Percentiles rank a stretch among this genome's conserved stretches.
phyloP scores from a whole-genome alignment of 148 eudicot species.

The Vaccinium corymbosum region DNA sequence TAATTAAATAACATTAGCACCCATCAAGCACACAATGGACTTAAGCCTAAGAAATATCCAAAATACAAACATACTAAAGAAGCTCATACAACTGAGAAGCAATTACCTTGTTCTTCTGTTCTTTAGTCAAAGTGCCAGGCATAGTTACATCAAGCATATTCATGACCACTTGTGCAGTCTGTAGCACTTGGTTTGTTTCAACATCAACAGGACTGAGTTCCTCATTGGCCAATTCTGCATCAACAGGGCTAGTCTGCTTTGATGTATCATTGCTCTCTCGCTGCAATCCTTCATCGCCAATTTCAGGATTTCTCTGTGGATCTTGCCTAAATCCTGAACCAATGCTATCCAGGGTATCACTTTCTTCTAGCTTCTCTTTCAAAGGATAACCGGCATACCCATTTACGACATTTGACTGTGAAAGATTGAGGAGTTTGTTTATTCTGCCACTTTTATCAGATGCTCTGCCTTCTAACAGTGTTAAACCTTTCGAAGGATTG shows the following conservation, averaged over 20 bases:
- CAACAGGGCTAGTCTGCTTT: constrained; percentile 25
- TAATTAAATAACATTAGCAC: background rate
- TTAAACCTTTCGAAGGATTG: constrained; percentile 65
- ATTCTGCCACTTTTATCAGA: constrained; percentile 30
- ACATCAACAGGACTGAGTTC: constrained; percentile 31
- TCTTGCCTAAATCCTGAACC: constrained; percentile 25
- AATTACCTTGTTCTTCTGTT: constrained; percentile 73
- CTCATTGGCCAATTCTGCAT: constrained; percentile 28
- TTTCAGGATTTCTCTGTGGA: constrained; percentile 19
- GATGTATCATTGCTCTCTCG: constrained; percentile 22
- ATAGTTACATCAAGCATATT: constrained; percentile 90
- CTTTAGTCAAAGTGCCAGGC: constrained; percentile 79
- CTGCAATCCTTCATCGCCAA: constrained; percentile 25
- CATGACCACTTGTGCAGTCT: constrained; percentile 73
- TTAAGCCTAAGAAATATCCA: background rate
- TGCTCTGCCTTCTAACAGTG: constrained; percentile 39
- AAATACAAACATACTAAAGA: background rate
- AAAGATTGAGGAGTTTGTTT: constrained; percentile 28
- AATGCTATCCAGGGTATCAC: constrained; percentile 22
- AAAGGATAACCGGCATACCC: constrained; percentile 27
- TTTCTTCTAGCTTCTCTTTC: constrained; percentile 26
- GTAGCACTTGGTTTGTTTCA: constrained; percentile 69
- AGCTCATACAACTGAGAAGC: background rate
- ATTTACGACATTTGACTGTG: constrained; percentile 28
- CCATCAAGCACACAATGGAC: background rate